These are phyloP conservation scores for Leptodontidium sp. DNA, from an alignment of 2,329 filamentous ascomycete species.

Conservation along the genomic window DNA sequence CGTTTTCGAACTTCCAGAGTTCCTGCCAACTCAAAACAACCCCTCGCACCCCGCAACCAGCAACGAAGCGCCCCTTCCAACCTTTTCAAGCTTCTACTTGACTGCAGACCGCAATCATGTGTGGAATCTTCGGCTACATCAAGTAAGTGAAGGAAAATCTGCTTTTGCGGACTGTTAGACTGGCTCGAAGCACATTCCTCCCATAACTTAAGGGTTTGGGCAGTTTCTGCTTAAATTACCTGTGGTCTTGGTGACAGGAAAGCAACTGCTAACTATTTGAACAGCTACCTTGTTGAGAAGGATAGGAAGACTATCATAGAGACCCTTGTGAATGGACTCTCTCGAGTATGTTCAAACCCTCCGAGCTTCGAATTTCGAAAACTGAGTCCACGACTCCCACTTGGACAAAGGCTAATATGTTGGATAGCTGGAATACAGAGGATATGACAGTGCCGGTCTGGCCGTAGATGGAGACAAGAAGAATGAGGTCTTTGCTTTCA, in stretches of 20 bases:
- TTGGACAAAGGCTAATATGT: not conserved
- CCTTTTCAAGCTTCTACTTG: not conserved
- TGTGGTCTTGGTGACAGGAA: not conserved
- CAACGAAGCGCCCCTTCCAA: conserved; percentile 15
- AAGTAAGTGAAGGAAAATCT: conserved; percentile 10
- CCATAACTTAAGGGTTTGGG: not conserved
- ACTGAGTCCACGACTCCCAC: not conserved
- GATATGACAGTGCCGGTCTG: conserved; percentile 96
- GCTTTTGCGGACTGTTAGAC: not conserved
- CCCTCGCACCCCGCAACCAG: conserved; percentile 12
- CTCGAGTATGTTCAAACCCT: conserved; percentile 58
- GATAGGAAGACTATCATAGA: conserved; percentile 96
- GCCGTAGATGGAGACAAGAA: conserved; percentile 98
- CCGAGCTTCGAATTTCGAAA: not conserved
- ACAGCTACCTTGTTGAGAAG: conserved; percentile 97
- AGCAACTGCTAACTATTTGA: conserved; percentile 13
- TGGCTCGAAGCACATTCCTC: not conserved
- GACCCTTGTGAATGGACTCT: conserved; percentile 94
- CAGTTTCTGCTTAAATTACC: conserved; percentile 1
- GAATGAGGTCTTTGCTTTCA: conserved; percentile 96
- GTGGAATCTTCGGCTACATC: conserved; percentile 30
- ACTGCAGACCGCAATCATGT: conserved; percentile 16
- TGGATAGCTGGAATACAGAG: conserved; percentile 84
- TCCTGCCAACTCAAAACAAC: not conserved
- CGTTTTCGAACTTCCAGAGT: not conserved